Conservation (phyloP, 2,329 filamentous ascomycete genomes). For the Neopestalotiopsis sp. region DNA sequence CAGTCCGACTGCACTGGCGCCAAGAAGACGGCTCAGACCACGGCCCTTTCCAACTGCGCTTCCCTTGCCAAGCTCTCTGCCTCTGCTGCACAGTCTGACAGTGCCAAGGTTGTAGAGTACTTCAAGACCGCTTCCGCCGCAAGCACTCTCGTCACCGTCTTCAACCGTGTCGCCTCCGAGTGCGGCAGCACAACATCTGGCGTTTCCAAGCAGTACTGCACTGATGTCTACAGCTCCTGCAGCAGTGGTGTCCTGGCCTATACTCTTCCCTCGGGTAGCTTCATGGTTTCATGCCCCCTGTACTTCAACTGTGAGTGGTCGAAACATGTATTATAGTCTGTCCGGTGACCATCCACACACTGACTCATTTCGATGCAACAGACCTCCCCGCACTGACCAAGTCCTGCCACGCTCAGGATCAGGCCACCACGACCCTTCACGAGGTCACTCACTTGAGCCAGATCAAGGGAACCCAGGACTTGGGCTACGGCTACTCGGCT, state of each 20-base stretch:
- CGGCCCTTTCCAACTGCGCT: slow-evolving; percentile 59
- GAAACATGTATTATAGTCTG: too few species aligned
- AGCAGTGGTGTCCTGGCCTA: slow-evolving; percentile 60
- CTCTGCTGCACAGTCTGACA: slow-evolving; percentile 53
- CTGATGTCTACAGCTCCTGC: slow-evolving; percentile 34
- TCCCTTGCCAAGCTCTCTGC: slow-evolving; percentile 58
- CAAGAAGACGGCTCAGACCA: slow-evolving; percentile 47
- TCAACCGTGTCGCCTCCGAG: slow-evolving; percentile 55
- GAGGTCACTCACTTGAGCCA: slow-evolving; percentile 67
- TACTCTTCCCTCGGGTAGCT: slow-evolving; percentile 57
- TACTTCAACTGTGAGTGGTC: slow-evolving; percentile 52
- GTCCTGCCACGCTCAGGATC: slow-evolving; percentile 67
- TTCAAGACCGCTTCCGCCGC: slow-evolving; percentile 60
- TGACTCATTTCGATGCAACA: too few species aligned
- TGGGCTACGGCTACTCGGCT: slow-evolving; percentile 58
- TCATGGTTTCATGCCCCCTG: slow-evolving; percentile 66
- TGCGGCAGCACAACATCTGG: slow-evolving; percentile 55
- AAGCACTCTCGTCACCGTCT: slow-evolving; percentile 55
- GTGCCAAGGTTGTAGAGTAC: slow-evolving; percentile 61
- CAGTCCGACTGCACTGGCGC: slow-evolving; percentile 59
- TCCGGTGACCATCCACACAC: too few species aligned
- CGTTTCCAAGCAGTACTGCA: slow-evolving; percentile 25
- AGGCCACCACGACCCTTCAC: slow-evolving; percentile 68
- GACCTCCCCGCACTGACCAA: slow-evolving; percentile 51
- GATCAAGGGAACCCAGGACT: slow-evolving; percentile 63